phyloP scores from a whole-genome alignment of 345 rosid species.

The Aquilaria yunnanensis region DNA sequence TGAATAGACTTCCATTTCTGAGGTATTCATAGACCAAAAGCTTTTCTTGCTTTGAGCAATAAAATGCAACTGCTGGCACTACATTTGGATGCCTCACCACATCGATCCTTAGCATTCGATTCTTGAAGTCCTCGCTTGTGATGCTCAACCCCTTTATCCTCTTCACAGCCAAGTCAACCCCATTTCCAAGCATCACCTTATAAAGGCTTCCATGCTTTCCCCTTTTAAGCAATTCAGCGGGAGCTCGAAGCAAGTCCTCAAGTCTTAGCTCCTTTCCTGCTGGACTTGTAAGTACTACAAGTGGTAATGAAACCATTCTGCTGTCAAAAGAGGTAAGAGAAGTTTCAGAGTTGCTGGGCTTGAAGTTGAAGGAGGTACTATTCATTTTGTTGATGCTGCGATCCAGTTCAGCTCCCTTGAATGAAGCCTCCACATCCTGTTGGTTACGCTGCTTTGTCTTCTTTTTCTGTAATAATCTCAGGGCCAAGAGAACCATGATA shows the following conservation, averaged over 20 bases:
- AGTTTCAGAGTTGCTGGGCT: slow-evolving; percentile 30
- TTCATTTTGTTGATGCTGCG: slow-evolving; percentile 13
- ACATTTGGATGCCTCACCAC: slow-evolving; percentile 41
- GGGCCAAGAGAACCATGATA: slow-evolving; percentile 17
- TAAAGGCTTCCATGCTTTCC: slow-evolving; percentile 64
- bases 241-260: slow-evolving; percentile 56
- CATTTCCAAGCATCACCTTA: slow-evolving; percentile 38
- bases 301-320: slow-evolving; percentile 31
- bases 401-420: slow-evolving; percentile 4
- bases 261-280: slow-evolving; percentile 27
- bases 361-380: slow-evolving; percentile 18
- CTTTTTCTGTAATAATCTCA: slow-evolving; percentile 18
- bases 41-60: slow-evolving; percentile 59
- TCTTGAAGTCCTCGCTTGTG: slow-evolving; percentile 34
- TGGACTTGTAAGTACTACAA: slow-evolving; percentile 36
- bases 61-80: slow-evolving; percentile 41
- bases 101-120: slow-evolving; percentile 39
- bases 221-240: slow-evolving; percentile 49
- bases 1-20: slow-evolving; percentile 51
- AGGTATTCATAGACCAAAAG: slow-evolving; percentile 48
- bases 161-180: slow-evolving; percentile 40
- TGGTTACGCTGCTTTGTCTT: slow-evolving; percentile 10
- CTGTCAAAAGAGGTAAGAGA: slow-evolving; percentile 38
- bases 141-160: slow-evolving; percentile 40
- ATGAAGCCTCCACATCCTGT: not conserved